A percentile compares a stretch with the other conserved stretches of the same genome.
These are phyloP conservation scores for Raphanus hybrid DNA, from an alignment of 441 rosid species.

Conservation along the genomic window DNA sequence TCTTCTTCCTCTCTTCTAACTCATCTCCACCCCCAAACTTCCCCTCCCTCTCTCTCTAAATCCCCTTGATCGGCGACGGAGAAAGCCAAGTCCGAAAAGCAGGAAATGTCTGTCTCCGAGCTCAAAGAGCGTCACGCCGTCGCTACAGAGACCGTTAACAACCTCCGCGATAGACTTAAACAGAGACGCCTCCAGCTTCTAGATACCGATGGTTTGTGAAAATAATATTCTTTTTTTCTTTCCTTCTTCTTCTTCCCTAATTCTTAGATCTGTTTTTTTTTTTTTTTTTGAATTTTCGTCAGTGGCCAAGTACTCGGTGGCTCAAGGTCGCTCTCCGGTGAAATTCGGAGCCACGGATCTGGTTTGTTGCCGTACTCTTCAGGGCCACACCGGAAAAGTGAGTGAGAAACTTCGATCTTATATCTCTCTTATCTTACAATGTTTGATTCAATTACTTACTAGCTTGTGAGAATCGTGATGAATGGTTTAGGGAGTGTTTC, in stretches of 20 bases:
- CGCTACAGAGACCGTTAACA: conserved; percentile 71
- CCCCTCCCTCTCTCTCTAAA: not conserved
- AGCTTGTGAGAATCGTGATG: too few species aligned
- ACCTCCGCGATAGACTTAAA: conserved; percentile 71
- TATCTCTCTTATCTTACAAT: not conserved
- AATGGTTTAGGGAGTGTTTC: not conserved
- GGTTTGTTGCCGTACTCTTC: conserved; percentile 73
- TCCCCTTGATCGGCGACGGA: conserved; percentile 23
- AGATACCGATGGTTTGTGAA: conserved; percentile 73
- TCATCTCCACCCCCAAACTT: not conserved
- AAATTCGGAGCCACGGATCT: too few species aligned
- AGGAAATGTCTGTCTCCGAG: conserved; percentile 76
- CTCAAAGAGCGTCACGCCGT: conserved; percentile 84
- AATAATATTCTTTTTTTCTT: not conserved
- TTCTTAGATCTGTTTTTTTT: conserved; percentile 42
- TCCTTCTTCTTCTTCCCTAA: conserved; percentile 3
- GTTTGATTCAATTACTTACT: not conserved
- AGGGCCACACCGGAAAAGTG: conserved; percentile 97
- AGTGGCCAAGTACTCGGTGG: conserved; percentile 60
- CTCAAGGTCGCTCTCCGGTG: conserved; percentile 1
- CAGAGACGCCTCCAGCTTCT: conserved; percentile 82
- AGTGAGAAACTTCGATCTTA: not conserved
- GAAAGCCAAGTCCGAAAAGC: conserved; percentile 13
- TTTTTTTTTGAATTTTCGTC: conserved; percentile 27
- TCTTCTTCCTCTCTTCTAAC: conserved; percentile 26